Base-by-base conservation (phyloP, 192 early-diverging fungal genomes). In the Dispira simplex region DNA sequence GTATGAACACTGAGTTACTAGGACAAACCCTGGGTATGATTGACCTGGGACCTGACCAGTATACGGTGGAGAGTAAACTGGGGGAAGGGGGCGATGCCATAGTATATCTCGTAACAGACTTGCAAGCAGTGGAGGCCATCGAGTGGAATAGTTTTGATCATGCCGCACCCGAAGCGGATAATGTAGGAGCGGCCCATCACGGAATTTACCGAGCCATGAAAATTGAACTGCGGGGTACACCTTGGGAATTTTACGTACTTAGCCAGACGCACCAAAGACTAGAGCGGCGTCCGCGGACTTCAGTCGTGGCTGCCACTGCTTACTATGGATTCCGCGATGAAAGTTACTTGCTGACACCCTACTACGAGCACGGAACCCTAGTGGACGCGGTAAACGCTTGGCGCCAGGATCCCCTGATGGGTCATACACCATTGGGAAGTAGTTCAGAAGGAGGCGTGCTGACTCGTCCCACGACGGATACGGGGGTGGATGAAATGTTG, bases 371-470 rank as follows among this genome's bases (percentile, higher is more conserved):
- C 16, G 59, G 59, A 6, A 62, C 39, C 44, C 25, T 62, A 4
- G 43, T 62, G n/a, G 59, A 62, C n/a, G 59, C 59, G 44, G 46
- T 62, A 21, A 62, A 62, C 43, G 59, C 59, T 45, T 62, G 59
- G 59, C 28, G 43, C 3, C 16, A 20, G 26, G 59, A 45, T 45
- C 59, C 59, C 1, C 43, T 46, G 13, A n/a, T n/a, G 43, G 6
- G 11, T 9, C 28, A 16, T 18, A 21, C 44, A 14, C 16, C 21
- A 45, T 39, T 43, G 8, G 44, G 26, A 20, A 18, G 44, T 25
- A 28, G 25, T 3, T 10, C 23, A 3, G 54, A 56, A 2, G 54
- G 20, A 13, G 16, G 13, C 14, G 1, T 12, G 12, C 21, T 12
- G 12, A 39, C 20, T 8, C n/a, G 14, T n/a, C 26, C 26, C 18